These are phyloP conservation scores for Aspergillus texensis DNA, from an alignment of 2,329 filamentous ascomycete genomes.

Conservation along the genomic window DNA sequence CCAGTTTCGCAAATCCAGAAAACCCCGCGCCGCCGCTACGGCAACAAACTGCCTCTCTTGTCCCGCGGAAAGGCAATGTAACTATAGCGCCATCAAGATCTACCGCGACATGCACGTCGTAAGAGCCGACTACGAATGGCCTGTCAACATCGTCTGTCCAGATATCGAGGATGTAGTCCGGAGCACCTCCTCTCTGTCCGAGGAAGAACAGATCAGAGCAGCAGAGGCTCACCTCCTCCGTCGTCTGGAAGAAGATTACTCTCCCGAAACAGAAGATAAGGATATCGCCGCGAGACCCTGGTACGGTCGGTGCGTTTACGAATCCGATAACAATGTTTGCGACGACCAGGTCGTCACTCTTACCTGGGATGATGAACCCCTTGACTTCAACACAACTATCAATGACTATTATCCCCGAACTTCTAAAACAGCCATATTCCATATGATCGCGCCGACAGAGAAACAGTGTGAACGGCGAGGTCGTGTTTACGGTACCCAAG, in stretches of 20 bases:
- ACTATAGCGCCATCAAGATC: slow-evolving; percentile 82
- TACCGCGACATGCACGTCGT: slow-evolving; percentile 72
- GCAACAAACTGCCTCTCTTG: slow-evolving; percentile 90
- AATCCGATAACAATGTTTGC: slow-evolving; percentile 88
- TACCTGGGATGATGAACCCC: slow-evolving; percentile 69
- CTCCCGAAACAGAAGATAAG: slow-evolving; percentile 55
- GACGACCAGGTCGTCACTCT: slow-evolving; percentile 92
- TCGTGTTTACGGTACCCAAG: slow-evolving; percentile 80
- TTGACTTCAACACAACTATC: background rate
- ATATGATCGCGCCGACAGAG: slow-evolving; percentile 91
- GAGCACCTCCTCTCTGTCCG: background rate
- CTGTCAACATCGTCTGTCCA: slow-evolving; percentile 83
- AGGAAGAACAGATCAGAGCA: slow-evolving; percentile 14
- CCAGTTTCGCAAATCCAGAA: slow-evolving; percentile 74
- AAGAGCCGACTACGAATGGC: slow-evolving; percentile 73
- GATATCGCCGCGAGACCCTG: slow-evolving; percentile 59
- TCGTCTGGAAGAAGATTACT: slow-evolving; percentile 58
- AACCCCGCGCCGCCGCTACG: slow-evolving; percentile 71
- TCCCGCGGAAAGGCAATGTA: slow-evolving; percentile 71
- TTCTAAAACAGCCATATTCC: slow-evolving; percentile 84
- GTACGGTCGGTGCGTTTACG: slow-evolving; percentile 96
- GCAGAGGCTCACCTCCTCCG: slow-evolving; percentile 56
- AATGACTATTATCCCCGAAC: slow-evolving; percentile 50
- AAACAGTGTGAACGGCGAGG: slow-evolving; percentile 85
- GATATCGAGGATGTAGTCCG: slow-evolving; percentile 79